Evolutionary conservation across 331 rosid genomes (phyloP).

Genomic region (Quercus phellos): DNA sequence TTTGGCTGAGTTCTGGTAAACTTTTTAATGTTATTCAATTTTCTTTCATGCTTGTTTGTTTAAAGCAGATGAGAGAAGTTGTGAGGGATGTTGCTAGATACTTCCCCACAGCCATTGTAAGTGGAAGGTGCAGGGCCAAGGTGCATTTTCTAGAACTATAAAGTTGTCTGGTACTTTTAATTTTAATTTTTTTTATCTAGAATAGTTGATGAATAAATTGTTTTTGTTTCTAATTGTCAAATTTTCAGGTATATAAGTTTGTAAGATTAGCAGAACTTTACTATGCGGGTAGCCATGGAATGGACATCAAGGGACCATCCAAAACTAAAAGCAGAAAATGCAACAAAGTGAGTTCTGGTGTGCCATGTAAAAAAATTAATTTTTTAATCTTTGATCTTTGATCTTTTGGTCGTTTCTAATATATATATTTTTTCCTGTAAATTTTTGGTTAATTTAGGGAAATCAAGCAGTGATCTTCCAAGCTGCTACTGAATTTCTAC

Average conservation of each 20-base stretch:
- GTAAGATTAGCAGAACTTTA: slow-evolving; percentile 70
- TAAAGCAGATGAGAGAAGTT: slow-evolving; percentile 68
- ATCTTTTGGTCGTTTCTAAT: slow-evolving; percentile 7
- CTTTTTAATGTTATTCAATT: neutral
- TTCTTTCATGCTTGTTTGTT: neutral
- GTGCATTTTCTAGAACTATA: slow-evolving; percentile 41
- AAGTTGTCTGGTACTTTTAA: neutral
- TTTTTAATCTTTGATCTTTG: neutral
- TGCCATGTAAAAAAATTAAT: neutral
- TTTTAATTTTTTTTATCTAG: neutral
- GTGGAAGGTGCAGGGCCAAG: slow-evolving; percentile 82
- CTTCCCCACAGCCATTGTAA: slow-evolving; percentile 90
- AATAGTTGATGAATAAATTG: too few species aligned
- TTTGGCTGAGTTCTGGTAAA: neutral
- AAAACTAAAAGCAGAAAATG: slow-evolving; percentile 42
- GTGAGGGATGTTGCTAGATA: slow-evolving; percentile 61
- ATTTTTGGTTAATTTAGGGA: slow-evolving; percentile 40
- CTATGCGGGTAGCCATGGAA: slow-evolving; percentile 97
- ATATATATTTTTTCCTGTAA: neutral
- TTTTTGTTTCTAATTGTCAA: neutral
- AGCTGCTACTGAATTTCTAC: slow-evolving; percentile 76
- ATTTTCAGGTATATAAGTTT: slow-evolving; percentile 63
- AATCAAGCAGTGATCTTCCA: slow-evolving; percentile 53
- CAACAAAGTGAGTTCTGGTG: slow-evolving; percentile 44
- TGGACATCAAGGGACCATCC: slow-evolving; percentile 92